These are phyloP conservation scores for Morella rubra DNA, from an alignment of 306 rosid species.

Conservation along the genomic window DNA sequence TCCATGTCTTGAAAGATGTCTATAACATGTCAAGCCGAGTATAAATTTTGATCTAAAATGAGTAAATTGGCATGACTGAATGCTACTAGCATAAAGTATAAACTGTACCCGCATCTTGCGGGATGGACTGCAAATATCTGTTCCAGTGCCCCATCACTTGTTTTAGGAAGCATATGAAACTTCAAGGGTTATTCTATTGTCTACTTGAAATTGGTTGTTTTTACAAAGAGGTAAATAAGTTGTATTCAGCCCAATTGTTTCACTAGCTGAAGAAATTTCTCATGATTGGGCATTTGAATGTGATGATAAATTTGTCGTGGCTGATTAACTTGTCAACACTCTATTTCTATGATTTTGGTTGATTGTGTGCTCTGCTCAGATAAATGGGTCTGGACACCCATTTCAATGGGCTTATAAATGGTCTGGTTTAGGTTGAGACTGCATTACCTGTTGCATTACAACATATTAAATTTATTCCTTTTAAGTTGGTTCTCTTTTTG, in stretches of 20 bases:
- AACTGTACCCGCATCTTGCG: neutral
- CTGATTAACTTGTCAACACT: no score
- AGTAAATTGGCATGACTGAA: neutral
- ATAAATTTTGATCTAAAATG: neutral
- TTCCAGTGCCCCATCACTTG: neutral
- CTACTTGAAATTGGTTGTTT: neutral
- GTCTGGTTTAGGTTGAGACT: neutral
- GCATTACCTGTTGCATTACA: neutral
- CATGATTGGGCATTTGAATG: neutral
- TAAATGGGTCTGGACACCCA: neutral
- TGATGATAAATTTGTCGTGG: neutral
- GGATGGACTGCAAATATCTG: neutral
- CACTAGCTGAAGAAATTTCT: neutral
- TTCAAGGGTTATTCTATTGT: neutral
- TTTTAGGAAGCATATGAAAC: constrained; percentile 1
- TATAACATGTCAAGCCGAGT: neutral
- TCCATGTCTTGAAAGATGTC: neutral
- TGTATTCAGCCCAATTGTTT: neutral
- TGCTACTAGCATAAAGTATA: neutral
- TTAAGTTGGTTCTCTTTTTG: neutral
- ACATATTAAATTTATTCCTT: neutral
- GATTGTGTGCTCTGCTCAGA: neutral
- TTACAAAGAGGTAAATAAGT: neutral
- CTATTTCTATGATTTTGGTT: no score
- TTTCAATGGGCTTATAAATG: neutral